Percentiles rank a stretch among this genome's conserved stretches.
These are phyloP conservation scores for Eucalyptus melliodora DNA, from an alignment of 345 rosid genomes.

Conservation along the genomic window DNA sequence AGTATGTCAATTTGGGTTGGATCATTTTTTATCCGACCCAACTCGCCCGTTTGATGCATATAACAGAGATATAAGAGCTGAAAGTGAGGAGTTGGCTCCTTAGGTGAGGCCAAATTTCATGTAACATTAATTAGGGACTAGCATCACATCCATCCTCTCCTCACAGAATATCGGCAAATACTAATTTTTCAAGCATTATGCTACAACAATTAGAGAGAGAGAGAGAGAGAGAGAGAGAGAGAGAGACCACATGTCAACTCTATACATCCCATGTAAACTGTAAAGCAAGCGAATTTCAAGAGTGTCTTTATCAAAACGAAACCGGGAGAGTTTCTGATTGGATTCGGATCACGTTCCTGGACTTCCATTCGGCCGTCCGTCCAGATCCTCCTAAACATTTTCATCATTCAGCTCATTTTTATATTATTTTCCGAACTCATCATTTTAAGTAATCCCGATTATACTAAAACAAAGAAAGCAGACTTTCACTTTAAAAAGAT, in stretches of 20 bases:
- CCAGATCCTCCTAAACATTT: neutral
- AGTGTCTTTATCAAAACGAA: neutral
- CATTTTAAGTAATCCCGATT: neutral
- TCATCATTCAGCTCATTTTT: neutral
- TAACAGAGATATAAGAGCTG: neutral
- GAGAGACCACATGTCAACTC: neutral
- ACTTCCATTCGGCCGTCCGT: neutral
- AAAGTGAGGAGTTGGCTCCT: neutral
- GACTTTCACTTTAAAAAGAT: neutral
- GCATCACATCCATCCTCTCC: neutral
- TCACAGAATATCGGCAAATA: neutral
- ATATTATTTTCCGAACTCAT: neutral
- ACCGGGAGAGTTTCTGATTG: neutral
- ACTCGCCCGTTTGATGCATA: accelerated
- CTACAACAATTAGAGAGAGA: neutral
- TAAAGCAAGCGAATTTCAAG: neutral
- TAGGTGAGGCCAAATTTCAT: neutral
- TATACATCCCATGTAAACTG: neutral
- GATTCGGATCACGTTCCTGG: neutral
- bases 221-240: neutral
- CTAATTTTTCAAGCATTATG: neutral
- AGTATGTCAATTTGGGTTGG: accelerated
- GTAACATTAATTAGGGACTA: neutral
- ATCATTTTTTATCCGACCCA: accelerated
- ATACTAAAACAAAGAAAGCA: neutral